These are phyloP conservation scores for Eucalyptus microcorys DNA, from an alignment of 345 rosid species.

Conservation along the genomic window DNA sequence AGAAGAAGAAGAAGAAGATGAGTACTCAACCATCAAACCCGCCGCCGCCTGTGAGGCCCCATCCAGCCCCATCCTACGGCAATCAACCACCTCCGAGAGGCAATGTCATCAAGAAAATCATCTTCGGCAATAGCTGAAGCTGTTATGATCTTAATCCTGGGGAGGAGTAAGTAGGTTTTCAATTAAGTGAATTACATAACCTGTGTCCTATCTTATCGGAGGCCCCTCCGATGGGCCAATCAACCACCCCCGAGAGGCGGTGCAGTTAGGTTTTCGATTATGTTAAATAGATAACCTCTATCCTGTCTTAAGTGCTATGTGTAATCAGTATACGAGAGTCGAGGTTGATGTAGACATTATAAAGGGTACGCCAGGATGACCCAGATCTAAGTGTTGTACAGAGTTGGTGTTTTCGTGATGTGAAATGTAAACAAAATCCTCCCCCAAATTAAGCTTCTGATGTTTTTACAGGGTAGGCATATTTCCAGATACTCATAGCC, in stretches of 20 bases:
- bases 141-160: background rate
- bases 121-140: background rate
- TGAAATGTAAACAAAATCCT: background rate
- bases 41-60: background rate
- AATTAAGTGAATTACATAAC: background rate
- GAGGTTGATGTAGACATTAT: background rate
- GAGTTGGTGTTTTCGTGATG: background rate
- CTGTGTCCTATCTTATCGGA: background rate
- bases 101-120: background rate
- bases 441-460: background rate
- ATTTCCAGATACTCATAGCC: background rate
- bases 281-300: background rate
- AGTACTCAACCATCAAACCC: background rate
- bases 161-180: background rate
- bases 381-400: background rate
- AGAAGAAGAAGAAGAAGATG: background rate
- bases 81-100: background rate
- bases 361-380: background rate
- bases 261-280: background rate
- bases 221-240: no score
- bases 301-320: background rate
- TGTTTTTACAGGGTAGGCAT: background rate
- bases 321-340: background rate
- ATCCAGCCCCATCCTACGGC: background rate
- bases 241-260: background rate